phyloP scores from a whole-genome alignment of 495 filamentous ascomycete species.

The Hyaloscypha variabilis region DNA sequence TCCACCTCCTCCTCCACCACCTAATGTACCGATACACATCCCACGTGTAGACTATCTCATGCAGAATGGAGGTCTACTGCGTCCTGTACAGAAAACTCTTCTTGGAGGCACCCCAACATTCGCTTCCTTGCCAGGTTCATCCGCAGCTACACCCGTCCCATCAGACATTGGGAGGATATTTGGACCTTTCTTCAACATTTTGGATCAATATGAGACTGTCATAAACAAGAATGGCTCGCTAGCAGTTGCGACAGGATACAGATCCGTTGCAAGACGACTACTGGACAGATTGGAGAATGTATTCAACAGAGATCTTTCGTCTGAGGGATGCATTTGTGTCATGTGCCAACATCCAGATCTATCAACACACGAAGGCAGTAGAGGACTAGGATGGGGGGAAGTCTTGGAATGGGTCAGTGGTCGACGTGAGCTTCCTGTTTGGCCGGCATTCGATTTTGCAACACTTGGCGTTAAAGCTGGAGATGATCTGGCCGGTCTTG shows the following conservation, averaged over 20 bases:
- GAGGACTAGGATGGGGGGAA: slow-evolving; percentile 94
- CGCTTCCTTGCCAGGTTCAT: slow-evolving; percentile 47
- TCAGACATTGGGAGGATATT: slow-evolving; percentile 71
- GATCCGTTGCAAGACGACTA: slow-evolving; percentile 86
- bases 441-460: slow-evolving; percentile 83
- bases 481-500: slow-evolving; percentile 42
- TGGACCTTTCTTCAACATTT: slow-evolving; percentile 72
- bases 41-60: slow-evolving; percentile 90
- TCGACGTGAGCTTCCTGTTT: slow-evolving; percentile 77
- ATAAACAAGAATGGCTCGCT: slow-evolving; percentile 82
- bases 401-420: slow-evolving; percentile 92
- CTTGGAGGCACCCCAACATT: slow-evolving; percentile 47
- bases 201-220: slow-evolving; percentile 85
- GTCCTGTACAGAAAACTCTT: slow-evolving; percentile 66
- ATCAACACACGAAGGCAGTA: slow-evolving; percentile 54
- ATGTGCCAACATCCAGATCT: slow-evolving; percentile 69
- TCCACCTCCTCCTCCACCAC: slow-evolving; percentile 85
- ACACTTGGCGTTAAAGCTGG: slow-evolving; percentile 59
- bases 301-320: slow-evolving; percentile 87
- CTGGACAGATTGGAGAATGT: slow-evolving; percentile 93
- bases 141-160: slow-evolving; percentile 46
- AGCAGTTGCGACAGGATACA: slow-evolving; percentile 94
- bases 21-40: slow-evolving; percentile 62
- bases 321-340: slow-evolving; percentile 75
- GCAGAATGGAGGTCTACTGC: slow-evolving; percentile 77